Evolutionary conservation across 164 flowering plant species (phyloP), one percentile per base, ranked within the genome.

Genomic region (Umbellularia californica): DNA sequence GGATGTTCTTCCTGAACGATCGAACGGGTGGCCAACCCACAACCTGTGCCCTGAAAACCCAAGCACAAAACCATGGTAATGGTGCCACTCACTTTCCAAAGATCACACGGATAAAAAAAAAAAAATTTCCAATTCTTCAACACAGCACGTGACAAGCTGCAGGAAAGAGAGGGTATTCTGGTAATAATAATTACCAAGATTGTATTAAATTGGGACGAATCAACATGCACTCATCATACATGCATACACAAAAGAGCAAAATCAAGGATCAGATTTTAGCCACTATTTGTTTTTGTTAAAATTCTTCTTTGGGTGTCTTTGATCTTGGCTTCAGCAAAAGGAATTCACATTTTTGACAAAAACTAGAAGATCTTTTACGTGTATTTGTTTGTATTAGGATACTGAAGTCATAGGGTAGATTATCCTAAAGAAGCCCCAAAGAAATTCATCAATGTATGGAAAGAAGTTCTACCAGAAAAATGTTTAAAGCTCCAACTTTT

Each of bases 1-100:
- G 27, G 41, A 83, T 85, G 85, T 88, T 90, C 84, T 87, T 90
- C 30, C 95, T 76, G 86, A 78, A 90, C 1, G 91, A 88, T 74
- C 90, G 78, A 5, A 91, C 91, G 1, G 95, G 93, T 35, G 95
- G 95, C 95, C 95, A 89, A 19, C 92, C 95, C 74, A 90, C 91
- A 50, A 88, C 89, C 69, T 88, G 95, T 60, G 72, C 72, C 66
- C 77, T 75, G 68, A 69, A n/a, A 67, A 14, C 30, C 35, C 14
- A 20, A 74, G 30, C 71, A 66, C 65, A 4, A 20, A 35, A 35
- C 2, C 47, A 14, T 3, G 60, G 7, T 55, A 3, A 55, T 55
- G n/a, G 20, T 17, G n/a, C n/a, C 60, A 55, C 60, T 55, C 20
- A 55, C 60, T 55, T 55, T 55, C n/a, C 60, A 15, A 20, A 55